Evolutionary conservation across 176 grass and related monocot genomes (phyloP).

Genomic region (Cymbopogon citratus): DNA sequence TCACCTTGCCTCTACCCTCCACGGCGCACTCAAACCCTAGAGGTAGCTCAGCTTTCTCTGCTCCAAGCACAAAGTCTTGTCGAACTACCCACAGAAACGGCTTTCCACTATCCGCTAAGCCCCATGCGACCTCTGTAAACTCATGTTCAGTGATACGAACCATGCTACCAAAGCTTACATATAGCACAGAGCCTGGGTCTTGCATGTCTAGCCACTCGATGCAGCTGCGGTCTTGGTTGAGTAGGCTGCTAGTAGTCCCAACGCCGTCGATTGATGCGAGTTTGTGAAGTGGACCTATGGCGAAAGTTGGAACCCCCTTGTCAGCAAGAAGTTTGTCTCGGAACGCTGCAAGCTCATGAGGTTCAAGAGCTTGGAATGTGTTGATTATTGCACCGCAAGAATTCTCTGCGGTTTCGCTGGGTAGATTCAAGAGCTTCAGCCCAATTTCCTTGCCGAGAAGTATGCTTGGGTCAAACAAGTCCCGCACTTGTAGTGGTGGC

Average conservation of each 20-base stretch:
- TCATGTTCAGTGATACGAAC: not conserved
- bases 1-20: not conserved
- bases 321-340: not conserved
- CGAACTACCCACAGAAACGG: slow-evolving; percentile 34
- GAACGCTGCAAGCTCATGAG: not conserved
- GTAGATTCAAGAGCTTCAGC: not conserved
- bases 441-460: not conserved
- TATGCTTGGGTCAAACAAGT: slow-evolving; percentile 18
- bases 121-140: not conserved
- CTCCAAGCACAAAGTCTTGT: not conserved
- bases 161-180: slow-evolving; percentile 41
- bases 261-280: not conserved
- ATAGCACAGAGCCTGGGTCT: not conserved
- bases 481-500: slow-evolving; percentile 12
- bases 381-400: slow-evolving; percentile 9
- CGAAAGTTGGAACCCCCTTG: not conserved
- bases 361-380: slow-evolving; percentile 26
- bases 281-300: slow-evolving; percentile 31
- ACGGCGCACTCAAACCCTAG: not conserved
- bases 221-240: slow-evolving; percentile 1
- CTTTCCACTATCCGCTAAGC: slow-evolving; percentile 4
- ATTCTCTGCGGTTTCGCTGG: not conserved
- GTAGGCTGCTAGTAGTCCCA: slow-evolving; percentile 20
- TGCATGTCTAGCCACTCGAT: slow-evolving; percentile 35
- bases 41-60: not conserved